Base-by-base conservation (phyloP, 2,329 filamentous ascomycete genomes). In the Curvularia hawaiiensis region DNA sequence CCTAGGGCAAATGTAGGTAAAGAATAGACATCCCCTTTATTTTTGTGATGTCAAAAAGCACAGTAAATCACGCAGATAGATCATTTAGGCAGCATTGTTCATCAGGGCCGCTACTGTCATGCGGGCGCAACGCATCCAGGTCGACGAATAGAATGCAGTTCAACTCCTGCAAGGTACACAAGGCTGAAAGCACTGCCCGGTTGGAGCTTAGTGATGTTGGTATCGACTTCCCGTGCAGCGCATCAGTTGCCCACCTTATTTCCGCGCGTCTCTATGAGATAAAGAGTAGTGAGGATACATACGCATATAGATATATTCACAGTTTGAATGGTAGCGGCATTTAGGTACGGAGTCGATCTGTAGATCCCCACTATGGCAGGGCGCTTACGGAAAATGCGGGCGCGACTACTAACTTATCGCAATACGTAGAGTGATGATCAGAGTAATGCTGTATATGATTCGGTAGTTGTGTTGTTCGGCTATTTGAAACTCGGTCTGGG, bases 201-300 rank as follows among this genome's bases (percentile, higher is more conserved):
- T 18, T 44, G 49, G 41, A 28, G 49, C 39, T 28, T n/a, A 51
- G 39, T 12, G 35, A 51, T 39, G 49, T 28, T 51, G 49, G 18
- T 44, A 12, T 33, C 4, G 7, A 26, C 38, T 28, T 16, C 24
- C 8, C 12, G 16, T 18, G n/a, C 16, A 46, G 18, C 26, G 26
- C 16, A 46, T 31, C 10, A 11, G 20, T 20, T 46, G 16, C 22
- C 22, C 26, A 28, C 26, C 14, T 46, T n/a, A 3, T 38, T 18
- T 38, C 35, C 16, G 4, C 16, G 16, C 16, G 4, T 7, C 4
- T 18, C 1, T 1, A 38, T 2, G 6, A n/a, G 6, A 38, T 38
- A 1, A 9, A 16, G 35, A 18, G 5, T 8, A 16, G 14, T 38
- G 35, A n/a, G 16, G 8, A n/a, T n/a, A 38, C 6, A 12, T 7